Conservation (phyloP, 2,329 filamentous ascomycete genomes). For the Colletotrichum sp. region DNA sequence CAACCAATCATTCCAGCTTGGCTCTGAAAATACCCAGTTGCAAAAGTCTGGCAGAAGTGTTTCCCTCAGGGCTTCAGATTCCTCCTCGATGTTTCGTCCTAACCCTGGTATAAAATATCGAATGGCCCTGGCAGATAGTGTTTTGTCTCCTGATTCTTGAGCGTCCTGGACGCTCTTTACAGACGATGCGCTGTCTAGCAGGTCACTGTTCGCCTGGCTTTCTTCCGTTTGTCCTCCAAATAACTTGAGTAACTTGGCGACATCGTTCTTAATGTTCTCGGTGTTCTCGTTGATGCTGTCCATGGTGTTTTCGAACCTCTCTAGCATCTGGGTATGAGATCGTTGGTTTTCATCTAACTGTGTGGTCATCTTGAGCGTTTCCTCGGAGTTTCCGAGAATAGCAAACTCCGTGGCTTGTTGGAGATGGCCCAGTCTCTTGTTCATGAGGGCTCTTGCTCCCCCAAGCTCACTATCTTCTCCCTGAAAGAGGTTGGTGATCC, state of each 20-base stretch:
- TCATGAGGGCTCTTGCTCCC: background rate
- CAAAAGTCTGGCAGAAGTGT: background rate
- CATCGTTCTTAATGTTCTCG: background rate
- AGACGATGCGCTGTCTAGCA: background rate
- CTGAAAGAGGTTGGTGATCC: background rate
- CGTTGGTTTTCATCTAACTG: background rate
- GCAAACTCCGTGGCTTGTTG: background rate
- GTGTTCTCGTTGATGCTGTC: background rate
- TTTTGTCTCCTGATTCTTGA: background rate
- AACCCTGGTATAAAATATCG: background rate
- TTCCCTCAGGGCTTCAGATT: background rate
- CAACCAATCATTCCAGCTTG: background rate
- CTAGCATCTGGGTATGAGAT: background rate
- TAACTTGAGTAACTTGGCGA: background rate
- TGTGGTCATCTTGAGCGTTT: background rate
- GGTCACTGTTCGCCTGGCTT: background rate
- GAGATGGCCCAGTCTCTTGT: background rate
- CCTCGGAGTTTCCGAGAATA: background rate
- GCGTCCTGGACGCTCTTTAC: background rate
- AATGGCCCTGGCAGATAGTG: background rate
- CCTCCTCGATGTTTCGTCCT: background rate
- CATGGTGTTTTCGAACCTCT: background rate
- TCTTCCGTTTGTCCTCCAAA: background rate
- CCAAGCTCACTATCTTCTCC: background rate
- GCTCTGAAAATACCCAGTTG: background rate